These are phyloP conservation scores for Penicillium oxalicum DNA, from an alignment of 2,329 filamentous ascomycete species.

Conservation along the genomic window DNA sequence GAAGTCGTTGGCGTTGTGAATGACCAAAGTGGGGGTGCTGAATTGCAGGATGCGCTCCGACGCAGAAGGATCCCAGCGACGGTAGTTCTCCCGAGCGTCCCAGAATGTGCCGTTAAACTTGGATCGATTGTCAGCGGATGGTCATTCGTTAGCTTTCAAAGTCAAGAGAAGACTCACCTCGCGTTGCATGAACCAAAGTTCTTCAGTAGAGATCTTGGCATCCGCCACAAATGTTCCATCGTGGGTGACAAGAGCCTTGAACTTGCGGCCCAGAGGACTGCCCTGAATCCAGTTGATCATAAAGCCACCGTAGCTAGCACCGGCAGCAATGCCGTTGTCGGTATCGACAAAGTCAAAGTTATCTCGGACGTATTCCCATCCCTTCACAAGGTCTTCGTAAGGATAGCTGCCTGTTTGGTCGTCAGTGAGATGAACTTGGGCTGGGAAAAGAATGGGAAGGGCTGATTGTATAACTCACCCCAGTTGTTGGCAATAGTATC, in stretches of 20 bases:
- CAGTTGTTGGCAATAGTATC: slow-evolving; percentile 74
- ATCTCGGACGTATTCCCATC: slow-evolving; percentile 62
- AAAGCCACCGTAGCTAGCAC: slow-evolving; percentile 40
- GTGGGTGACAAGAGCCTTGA: slow-evolving; percentile 83
- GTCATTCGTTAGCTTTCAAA: background rate
- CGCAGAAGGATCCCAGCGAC: slow-evolving; percentile 59
- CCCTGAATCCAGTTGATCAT: slow-evolving; percentile 81
- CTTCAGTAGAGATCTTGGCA: slow-evolving; percentile 46
- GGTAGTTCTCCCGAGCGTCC: slow-evolving; percentile 56
- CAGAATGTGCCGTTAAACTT: slow-evolving; percentile 47
- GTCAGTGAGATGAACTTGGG: background rate
- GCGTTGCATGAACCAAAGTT: slow-evolving; percentile 49
- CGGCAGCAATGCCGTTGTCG: slow-evolving; percentile 35
- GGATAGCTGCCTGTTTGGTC: slow-evolving; percentile 42
- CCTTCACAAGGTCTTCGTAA: slow-evolving; percentile 73
- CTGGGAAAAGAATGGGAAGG: background rate
- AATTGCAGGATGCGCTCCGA: slow-evolving; percentile 59
- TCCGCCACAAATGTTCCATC: slow-evolving; percentile 71
- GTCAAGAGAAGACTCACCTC: slow-evolving; percentile 25
- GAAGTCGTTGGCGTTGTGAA: slow-evolving; percentile 83
- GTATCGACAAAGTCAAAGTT: slow-evolving; percentile 37
- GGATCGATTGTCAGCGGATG: background rate
- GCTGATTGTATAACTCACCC: slow-evolving; percentile 46
- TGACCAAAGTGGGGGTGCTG: slow-evolving; percentile 74
- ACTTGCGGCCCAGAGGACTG: slow-evolving; percentile 70